Conservation (phyloP, 169 alveolate genomes). For the Cytauxzoon felis region DNA sequence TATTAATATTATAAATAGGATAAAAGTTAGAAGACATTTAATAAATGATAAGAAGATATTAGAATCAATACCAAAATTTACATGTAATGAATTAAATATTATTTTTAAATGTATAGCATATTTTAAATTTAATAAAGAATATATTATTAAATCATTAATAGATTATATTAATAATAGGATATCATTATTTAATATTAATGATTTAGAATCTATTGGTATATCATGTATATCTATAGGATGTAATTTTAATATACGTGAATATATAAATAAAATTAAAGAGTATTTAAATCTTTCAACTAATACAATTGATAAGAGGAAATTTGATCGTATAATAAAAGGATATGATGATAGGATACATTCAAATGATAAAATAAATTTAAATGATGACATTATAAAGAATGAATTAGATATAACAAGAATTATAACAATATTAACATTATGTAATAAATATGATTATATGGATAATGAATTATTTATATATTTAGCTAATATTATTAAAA, state of each 20-base stretch:
- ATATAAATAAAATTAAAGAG: slow-evolving; percentile 6
- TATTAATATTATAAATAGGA: slow-evolving; percentile 14
- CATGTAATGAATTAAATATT: slow-evolving; percentile 9
- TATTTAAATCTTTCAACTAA: neutral
- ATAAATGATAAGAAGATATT: slow-evolving; percentile 7
- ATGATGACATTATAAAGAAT: too few relatives aligned
- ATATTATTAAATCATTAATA: slow-evolving; percentile 8
- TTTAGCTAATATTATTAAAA: slow-evolving; percentile 7
- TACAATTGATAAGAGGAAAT: neutral
- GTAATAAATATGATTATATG: slow-evolving; percentile 25
- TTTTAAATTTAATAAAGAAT: slow-evolving; percentile 15
- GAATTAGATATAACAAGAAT: neutral
- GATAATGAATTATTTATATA: slow-evolving; percentile 14
- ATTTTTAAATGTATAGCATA: slow-evolving; percentile 23
- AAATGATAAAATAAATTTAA: too few relatives aligned
- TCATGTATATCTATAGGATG: neutral
- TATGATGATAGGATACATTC: too few relatives aligned
- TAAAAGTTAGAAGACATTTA: slow-evolving; percentile 17
- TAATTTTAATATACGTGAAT: slow-evolving; percentile 5
- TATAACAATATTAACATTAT: slow-evolving; percentile 15
- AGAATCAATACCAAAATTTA: slow-evolving; percentile 27
- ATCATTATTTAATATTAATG: neutral
- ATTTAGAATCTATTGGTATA: neutral
- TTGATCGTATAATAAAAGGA: too few relatives aligned
- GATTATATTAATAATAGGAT: slow-evolving; percentile 2